A percentile compares a stretch with the other conserved stretches of the same genome.
Conservation (phyloP, 2,329 filamentous ascomycete species). For the Hypoxylon sp. region DNA sequence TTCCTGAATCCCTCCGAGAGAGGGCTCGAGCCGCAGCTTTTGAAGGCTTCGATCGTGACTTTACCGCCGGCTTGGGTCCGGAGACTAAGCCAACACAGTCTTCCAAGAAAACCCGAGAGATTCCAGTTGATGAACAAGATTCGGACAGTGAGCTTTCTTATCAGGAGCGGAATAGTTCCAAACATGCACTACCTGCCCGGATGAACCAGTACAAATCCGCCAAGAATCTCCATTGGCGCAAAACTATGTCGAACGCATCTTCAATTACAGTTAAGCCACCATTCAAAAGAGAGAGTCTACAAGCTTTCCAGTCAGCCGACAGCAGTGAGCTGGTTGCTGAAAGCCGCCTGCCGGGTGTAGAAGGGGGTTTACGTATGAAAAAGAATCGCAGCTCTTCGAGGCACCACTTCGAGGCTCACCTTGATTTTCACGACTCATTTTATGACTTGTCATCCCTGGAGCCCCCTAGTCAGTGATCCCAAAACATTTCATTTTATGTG, state of each 20-base stretch:
- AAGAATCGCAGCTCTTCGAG: conserved; percentile 39
- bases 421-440: conserved; percentile 44
- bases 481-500: background rate
- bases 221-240: conserved; percentile 39
- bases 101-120: conserved; percentile 8
- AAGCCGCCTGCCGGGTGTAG: conserved; percentile 33
- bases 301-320: conserved; percentile 36
- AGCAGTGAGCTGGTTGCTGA: conserved; percentile 36
- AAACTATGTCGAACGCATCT: conserved; percentile 42
- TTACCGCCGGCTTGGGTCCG: conserved; percentile 26
- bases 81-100: conserved; percentile 32
- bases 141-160: conserved; percentile 21
- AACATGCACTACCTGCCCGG: conserved; percentile 36
- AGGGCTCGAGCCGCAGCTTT: conserved; percentile 39
- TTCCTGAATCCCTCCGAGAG: conserved; percentile 46
- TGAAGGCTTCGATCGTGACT: conserved; percentile 30
- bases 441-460: conserved; percentile 39
- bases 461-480: conserved; percentile 47
- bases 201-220: conserved; percentile 28
- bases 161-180: conserved; percentile 35
- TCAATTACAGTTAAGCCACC: conserved; percentile 34
- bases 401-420: conserved; percentile 42
- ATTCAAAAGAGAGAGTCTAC: conserved; percentile 45
- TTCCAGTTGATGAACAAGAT: conserved; percentile 11
- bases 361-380: conserved; percentile 28